Percentiles rank a stretch among this genome's conserved stretches.
These are phyloP conservation scores for Calonectria leucothoes DNA, from an alignment of 2,329 filamentous ascomycete species.

Conservation along the genomic window DNA sequence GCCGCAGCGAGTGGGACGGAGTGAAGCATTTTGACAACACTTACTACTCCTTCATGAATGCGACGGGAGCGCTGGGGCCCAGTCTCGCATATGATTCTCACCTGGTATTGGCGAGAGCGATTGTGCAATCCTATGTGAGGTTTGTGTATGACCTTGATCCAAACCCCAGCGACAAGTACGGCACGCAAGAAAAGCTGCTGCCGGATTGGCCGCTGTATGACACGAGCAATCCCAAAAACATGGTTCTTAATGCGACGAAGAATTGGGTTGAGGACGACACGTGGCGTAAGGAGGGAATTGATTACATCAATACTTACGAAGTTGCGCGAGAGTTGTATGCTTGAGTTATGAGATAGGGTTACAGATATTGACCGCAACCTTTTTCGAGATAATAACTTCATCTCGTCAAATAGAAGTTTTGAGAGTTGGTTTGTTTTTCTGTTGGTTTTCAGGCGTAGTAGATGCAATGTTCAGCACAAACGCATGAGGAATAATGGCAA, in stretches of 20 bases:
- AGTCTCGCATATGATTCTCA: conserved; percentile 56
- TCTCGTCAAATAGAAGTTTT: too few species aligned
- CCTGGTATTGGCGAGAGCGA: conserved; percentile 45
- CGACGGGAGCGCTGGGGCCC: conserved; percentile 58
- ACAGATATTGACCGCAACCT: too few species aligned
- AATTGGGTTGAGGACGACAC: conserved; percentile 59
- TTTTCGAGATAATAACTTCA: too few species aligned
- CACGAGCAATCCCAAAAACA: conserved; percentile 52
- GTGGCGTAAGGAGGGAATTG: conserved; percentile 59
- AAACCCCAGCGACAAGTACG: conserved; percentile 43
- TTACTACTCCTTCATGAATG: conserved; percentile 63
- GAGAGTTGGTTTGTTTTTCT: too few species aligned
- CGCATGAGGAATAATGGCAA: too few species aligned
- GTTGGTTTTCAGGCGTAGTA: too few species aligned
- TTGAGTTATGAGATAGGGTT: neutral
- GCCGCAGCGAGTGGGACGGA: conserved; percentile 52
- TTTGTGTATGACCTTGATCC: conserved; percentile 58
- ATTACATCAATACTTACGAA: conserved; percentile 37
- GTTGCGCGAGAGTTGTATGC: conserved; percentile 40
- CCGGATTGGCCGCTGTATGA: conserved; percentile 57
- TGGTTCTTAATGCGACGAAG: conserved; percentile 57
- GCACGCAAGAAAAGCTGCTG: conserved; percentile 35
- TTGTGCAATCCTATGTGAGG: conserved; percentile 55
- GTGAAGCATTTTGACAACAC: conserved; percentile 62
- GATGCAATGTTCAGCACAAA: too few species aligned